A percentile compares a stretch with the other conserved stretches of the same genome.
Evolutionary conservation across 2,329 filamentous ascomycete species (phyloP).

Genomic region (Aureobasidium sp.): DNA sequence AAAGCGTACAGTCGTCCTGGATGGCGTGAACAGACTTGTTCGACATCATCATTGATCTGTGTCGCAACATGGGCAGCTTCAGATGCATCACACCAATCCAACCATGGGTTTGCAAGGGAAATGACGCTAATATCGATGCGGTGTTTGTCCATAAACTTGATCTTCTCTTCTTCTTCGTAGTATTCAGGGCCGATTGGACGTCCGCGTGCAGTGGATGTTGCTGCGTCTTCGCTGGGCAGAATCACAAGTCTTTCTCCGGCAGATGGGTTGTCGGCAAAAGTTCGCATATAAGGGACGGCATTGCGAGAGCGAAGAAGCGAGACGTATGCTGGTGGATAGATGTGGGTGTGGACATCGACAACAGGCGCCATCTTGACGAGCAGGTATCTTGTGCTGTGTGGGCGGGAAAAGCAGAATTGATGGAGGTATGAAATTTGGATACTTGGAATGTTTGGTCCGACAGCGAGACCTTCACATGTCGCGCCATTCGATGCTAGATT

Average conservation of each 20-base stretch:
- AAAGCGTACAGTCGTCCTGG: constrained; percentile 73
- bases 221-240: constrained; percentile 44
- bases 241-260: constrained; percentile 61
- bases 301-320: constrained; percentile 49
- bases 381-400: neutral
- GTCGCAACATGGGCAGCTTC: constrained; percentile 56
- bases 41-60: constrained; percentile 71
- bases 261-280: constrained; percentile 44
- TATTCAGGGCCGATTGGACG: constrained; percentile 79
- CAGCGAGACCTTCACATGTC: neutral
- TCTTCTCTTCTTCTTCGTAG: constrained; percentile 70
- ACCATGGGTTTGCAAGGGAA: constrained; percentile 87
- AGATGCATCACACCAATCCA: constrained; percentile 71
- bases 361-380: constrained; percentile 27
- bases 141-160: constrained; percentile 83
- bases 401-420: neutral
- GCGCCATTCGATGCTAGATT: neutral
- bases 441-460: neutral
- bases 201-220: constrained; percentile 48
- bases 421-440: neutral
- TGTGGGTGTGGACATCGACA: constrained; percentile 57
- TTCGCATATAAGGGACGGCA: constrained; percentile 64
- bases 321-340: constrained; percentile 56
- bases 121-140: constrained; percentile 76
- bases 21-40: constrained; percentile 59